Evolutionary conservation across 176 grass and related monocot species (phyloP), one percentile per base, ranked within the genome.

Genomic region (Pontederia crassipes): DNA sequence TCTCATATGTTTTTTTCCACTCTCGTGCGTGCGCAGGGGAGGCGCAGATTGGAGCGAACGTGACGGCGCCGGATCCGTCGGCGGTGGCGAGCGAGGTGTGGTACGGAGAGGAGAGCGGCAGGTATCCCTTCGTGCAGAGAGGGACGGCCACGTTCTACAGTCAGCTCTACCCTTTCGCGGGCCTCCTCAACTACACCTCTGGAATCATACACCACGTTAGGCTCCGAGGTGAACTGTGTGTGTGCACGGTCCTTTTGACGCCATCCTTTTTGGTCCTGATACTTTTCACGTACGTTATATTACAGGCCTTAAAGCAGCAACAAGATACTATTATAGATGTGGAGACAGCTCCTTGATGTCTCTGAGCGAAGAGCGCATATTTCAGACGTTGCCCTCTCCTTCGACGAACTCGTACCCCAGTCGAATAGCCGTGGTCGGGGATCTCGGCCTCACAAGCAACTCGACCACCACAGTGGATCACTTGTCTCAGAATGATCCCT

Each of bases 381-480:
- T 97, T 75, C 20, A 58, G 66, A 88, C 87, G 26, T 68, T 96
- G 54, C 91, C 86, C 0, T 75, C 66, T 49, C 12, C 62, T 58
- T 16, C 71, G 2, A 66, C 71, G 2, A 66, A 60, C 9, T 49
- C 12, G 4, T 90, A 85, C 77, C 92, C 87, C 28, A 63, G 48
- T 20, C 68, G 83, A 66, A 26, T 96, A 54, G 91, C 83, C 4
- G 72, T 96, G n/a, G 12, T 96, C 40, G 91, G 83, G 18, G 91
- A 96, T 69, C 72, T 96, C 8, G 91, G 91, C 11, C 91, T 97
- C 46, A 90, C 87, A 11, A 61, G 75, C n/a, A 97, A 97, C 81
- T 85, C 92, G 45, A 97, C 83, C 27, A 82, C 75, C 20, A 97
- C 92, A 28, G 46, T 97, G 11, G 87, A 91, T 28, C 87, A 97